Conservation (phyloP, 805 yeast genomes). For the Candida nanaspora region DNA sequence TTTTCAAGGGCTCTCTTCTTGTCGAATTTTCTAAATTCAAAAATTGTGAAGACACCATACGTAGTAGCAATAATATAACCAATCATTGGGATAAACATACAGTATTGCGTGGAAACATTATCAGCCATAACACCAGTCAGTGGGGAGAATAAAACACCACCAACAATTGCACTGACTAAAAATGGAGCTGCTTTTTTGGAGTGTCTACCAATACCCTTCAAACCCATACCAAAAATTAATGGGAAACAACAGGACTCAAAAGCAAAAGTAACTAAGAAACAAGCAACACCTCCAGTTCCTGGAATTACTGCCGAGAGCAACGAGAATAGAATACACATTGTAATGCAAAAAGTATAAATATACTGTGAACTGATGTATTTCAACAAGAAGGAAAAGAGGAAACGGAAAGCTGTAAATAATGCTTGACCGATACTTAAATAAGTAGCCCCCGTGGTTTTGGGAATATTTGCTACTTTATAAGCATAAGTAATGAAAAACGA, state of each 20-base stretch:
- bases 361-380: constrained; percentile 7
- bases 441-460: constrained; percentile 5
- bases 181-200: constrained; percentile 7
- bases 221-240: constrained; percentile 7
- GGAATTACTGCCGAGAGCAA: constrained; percentile 4
- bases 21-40: constrained; percentile 4
- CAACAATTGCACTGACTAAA: constrained; percentile 18
- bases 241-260: constrained; percentile 9
- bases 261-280: constrained; percentile 4
- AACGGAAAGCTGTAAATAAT: constrained; percentile 6
- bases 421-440: constrained; percentile 6
- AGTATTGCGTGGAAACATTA: constrained; percentile 13
- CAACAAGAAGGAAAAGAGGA: constrained; percentile 4
- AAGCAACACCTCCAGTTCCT: constrained; percentile 7
- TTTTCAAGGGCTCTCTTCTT: neutral
- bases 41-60: constrained; percentile 15
- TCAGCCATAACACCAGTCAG: constrained; percentile 20
- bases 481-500: constrained; percentile 8
- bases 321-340: constrained; percentile 3
- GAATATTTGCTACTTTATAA: constrained; percentile 1
- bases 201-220: constrained; percentile 9
- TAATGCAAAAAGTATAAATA: constrained; percentile 3
- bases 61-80: constrained; percentile 17
- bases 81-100: constrained; percentile 19
- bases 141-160: constrained; percentile 17